Base-by-base conservation (phyloP, 257 asterid species). In the Petrea volubilis region DNA sequence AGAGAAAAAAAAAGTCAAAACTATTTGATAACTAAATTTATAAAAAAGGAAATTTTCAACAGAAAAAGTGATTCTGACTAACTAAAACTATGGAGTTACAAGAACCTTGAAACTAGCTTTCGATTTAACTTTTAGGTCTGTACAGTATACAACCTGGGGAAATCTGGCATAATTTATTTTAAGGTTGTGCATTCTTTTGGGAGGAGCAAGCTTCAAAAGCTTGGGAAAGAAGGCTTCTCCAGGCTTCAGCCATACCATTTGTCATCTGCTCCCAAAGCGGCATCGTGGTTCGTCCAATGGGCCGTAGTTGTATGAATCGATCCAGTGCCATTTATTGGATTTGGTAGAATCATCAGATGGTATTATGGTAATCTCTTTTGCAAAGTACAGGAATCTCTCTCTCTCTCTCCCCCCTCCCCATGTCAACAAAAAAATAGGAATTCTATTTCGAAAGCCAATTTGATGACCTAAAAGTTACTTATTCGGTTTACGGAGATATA, bases 181-280 rank as follows among this genome's bases (percentile, higher is more conserved):
- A 47, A 24, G 20, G 3, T 47, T 44, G 9, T 18, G 20, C 7
- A 25, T 12, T 25, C 4, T 17, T 29, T 41, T n/a, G 46, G 33
- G 85, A 77, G 53, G 88, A 73, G 71, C 83, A 79, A 36, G 84
- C 81, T 72, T 85, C 89, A 12, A n/a, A n/a, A 89, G 86, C 80
- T 87, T 87, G 68, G 91, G 96, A 74, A n/a, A 90, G 95, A 76
- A 90, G 87, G 75, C 92, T 84, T 64, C 88, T 80, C 96, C 96
- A 89, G 13, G 88, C 91, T 41, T 87, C 90, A 29, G 90, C 88
- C 6, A 90, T 82, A 27, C 87, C 77, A 21, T 77, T 85, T n/a
- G 95, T 79, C 49, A 90, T 87, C 60, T 89, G 90, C 51, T 87
- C 95, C 85, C n/a, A n/a, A n/a, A n/a, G n/a, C n/a, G n/a, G n/a